Evolutionary conservation across 2,329 filamentous ascomycete species (phyloP), one percentile per base, ranked within the genome.

Genomic region (Fusarium equiseti): DNA sequence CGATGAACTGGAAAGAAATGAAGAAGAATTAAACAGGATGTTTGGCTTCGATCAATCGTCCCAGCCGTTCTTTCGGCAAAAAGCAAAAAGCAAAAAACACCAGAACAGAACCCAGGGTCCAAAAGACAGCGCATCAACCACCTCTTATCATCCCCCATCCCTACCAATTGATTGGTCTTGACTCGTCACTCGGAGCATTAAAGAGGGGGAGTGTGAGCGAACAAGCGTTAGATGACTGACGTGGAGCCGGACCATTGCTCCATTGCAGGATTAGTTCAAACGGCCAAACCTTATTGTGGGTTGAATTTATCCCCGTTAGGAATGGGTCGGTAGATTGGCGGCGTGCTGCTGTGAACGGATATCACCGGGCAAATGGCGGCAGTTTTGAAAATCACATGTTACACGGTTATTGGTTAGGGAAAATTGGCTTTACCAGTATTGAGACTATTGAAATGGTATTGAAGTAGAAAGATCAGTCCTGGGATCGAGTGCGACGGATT

Each of bases 301-400:
- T 51, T 38, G 35, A 53, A 26, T 35, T 53, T 53, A 53, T 53
- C 20, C 50, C 35, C 22, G 50, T 27, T 53, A 43, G 50, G 50
- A 42, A 53, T 53, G 22, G 40, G 32, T 35, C 27, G 9, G 31
- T 35, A 15, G 15, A 12, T 20, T 9, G 31, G 8, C 15, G 44
- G 11, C n/a, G 8, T 27, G 18, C 3, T 27, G 44, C 15, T 10
- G 18, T 12, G 1, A 6, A 38, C 35, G 1, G 18, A 4, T 0
- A 12, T 38, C 12, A 6, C 35, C 35, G 35, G 10, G 35, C 35
- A 18, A 38, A 38, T 38, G 18, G 18, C 35, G 35, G 35, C 18
- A n/a, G 2, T n/a, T 38, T 38, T 11, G 6, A n/a, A 3, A 38
- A 38, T 38, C 35, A 38, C 35, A 38, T 38, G 18, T 38, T 38